Percentiles rank a stretch among this genome's conserved stretches.
phyloP scores from a whole-genome alignment of 2,329 filamentous ascomycete genomes.

The Claviceps quebecensis region DNA sequence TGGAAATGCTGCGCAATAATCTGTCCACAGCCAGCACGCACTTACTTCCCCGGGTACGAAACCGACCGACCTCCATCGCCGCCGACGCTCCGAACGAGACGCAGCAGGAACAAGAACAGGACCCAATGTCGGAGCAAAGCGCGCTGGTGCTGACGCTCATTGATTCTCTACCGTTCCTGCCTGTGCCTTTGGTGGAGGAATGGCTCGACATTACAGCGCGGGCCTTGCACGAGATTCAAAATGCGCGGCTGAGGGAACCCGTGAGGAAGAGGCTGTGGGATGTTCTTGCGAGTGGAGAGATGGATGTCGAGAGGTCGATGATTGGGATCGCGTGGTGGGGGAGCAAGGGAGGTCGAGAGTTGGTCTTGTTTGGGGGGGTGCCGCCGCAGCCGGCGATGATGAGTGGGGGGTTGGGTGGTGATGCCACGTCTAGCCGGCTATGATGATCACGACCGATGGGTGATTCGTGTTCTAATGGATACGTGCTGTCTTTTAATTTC shows the following conservation, averaged over 20 bases:
- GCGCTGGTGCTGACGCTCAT: slow-evolving; percentile 63
- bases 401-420: slow-evolving; percentile 36
- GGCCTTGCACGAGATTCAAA: slow-evolving; percentile 49
- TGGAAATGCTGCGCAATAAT: slow-evolving; percentile 61
- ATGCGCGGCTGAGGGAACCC: slow-evolving; percentile 45
- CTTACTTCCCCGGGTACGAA: slow-evolving; percentile 21
- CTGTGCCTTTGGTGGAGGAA: slow-evolving; percentile 56
- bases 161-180: slow-evolving; percentile 63
- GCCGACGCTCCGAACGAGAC: slow-evolving; percentile 13
- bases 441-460: slow-evolving; percentile 10
- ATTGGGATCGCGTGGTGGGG: slow-evolving; percentile 82
- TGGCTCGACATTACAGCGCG: slow-evolving; percentile 65
- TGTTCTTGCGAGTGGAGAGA: slow-evolving; percentile 63
- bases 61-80: slow-evolving; percentile 12
- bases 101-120: slow-evolving; percentile 13
- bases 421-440: slow-evolving; percentile 20
- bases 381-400: slow-evolving; percentile 26
- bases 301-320: slow-evolving; percentile 73
- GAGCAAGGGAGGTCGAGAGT: slow-evolving; percentile 37
- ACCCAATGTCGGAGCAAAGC: slow-evolving; percentile 59
- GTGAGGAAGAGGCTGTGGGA: slow-evolving; percentile 68
- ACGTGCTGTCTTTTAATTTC: no score
- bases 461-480: no score
- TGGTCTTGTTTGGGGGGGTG: slow-evolving; percentile 24
- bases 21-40: slow-evolving; percentile 36